Percentiles rank a stretch among this genome's conserved stretches.
phyloP scores from a whole-genome alignment of 139 green algal species.

The Chlorella sorokiniana region DNA sequence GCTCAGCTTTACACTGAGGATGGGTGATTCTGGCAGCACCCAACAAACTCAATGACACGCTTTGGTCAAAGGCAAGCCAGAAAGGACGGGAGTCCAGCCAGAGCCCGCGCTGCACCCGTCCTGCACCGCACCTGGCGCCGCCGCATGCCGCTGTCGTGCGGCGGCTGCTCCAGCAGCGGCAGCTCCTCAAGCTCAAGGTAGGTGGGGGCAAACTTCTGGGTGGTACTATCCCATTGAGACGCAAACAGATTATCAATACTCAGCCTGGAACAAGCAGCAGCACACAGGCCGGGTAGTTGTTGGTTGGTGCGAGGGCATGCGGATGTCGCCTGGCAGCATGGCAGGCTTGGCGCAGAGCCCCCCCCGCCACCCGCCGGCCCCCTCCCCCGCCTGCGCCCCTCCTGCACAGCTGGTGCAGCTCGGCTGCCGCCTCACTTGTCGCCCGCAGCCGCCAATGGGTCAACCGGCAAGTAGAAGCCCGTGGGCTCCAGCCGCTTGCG shows the following conservation, averaged over 20 bases:
- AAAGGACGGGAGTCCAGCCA: neutral
- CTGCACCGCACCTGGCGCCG: slow-evolving; percentile 35
- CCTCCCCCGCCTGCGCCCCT: neutral
- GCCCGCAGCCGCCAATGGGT: neutral
- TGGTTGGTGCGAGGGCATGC: too few relatives aligned
- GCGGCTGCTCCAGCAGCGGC: slow-evolving; percentile 14
- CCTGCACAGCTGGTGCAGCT: neutral
- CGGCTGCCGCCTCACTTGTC: slow-evolving; percentile 17
- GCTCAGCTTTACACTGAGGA: too few relatives aligned
- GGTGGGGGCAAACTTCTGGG: neutral
- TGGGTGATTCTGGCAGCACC: too few relatives aligned
- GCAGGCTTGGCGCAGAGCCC: too few relatives aligned
- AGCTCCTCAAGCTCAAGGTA: slow-evolving; percentile 45
- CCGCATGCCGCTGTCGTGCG: neutral
- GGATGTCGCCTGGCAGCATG: too few relatives aligned
- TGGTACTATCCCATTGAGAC: neutral
- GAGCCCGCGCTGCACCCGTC: too few relatives aligned
- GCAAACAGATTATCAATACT: slow-evolving; percentile 35
- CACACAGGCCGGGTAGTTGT: neutral
- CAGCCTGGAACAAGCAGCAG: slow-evolving; percentile 17
- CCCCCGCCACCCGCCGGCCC: neutral
- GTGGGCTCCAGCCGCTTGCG: slow-evolving; percentile 21
- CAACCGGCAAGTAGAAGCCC: slow-evolving; percentile 35
- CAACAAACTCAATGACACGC: neutral
- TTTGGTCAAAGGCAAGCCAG: neutral